Base-by-base conservation (phyloP, 345 rosid genomes). In the Camelina hispida region DNA sequence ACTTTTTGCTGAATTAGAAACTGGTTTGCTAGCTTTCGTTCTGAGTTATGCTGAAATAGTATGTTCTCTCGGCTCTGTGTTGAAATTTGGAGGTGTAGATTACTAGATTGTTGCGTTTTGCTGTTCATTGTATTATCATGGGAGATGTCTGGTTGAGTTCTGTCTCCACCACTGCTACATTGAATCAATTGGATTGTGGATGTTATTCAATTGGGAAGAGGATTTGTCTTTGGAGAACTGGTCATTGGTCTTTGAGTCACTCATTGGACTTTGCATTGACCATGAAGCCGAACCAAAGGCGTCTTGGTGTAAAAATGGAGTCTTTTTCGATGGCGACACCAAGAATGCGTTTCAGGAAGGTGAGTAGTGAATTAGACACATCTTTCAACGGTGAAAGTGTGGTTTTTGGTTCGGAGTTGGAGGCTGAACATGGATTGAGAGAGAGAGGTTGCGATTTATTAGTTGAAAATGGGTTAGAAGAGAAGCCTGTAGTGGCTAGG, bases 71-170 rank as follows among this genome's bases (percentile, higher is more conserved):
- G 14, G 58, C 48, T 32, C 58, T 54, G 20, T 38, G 48, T 72
- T 57, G 15, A 42, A 42, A 38, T 32, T 44, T 18, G 37, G 69
- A 51, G 62, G 67, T 55, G 65, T 63, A 30, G 50, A 65, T 20
- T 20, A 20, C 22, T 20, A 20, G 22, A 20, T 52, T 77, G 17
- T 18, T 78, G 42, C 18, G 47, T 37, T 62, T 60, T 20, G 30
- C 23, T 48, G 1, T 17, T 48, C 12, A 48, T 17, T 46, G 50
- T 46, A n/a, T 46, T 15, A 46, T 6, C 52, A 62, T 76, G 86
- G 73, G 62, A 38, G 86, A 80, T 51, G 15, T 79, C 1, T 74
- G 62, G 78, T 72, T 76, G 61, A 78, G 62, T 67, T 73, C 78
- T 52, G 54, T 73, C 47, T 76, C 82, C 35, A 55, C 65, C 76